Evolutionary conservation across 805 yeast species (phyloP).

Genomic region (Metschnikowia koreensis): DNA sequence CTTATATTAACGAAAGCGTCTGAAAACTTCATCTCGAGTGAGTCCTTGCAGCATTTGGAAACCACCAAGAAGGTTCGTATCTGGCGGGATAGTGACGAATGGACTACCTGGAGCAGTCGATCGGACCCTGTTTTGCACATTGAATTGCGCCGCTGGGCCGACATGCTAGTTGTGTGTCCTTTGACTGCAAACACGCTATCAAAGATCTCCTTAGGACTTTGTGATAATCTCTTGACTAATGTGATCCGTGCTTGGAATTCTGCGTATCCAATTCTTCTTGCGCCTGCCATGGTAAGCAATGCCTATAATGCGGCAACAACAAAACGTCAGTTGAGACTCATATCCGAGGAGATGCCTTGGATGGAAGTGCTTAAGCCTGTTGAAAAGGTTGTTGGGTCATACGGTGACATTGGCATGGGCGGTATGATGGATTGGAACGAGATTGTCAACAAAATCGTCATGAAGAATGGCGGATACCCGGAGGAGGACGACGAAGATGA

Average conservation of each 20-base stretch:
- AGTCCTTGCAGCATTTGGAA: conserved; percentile 39
- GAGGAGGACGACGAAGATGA: conserved; percentile 45
- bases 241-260: conserved; percentile 96
- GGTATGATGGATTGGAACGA: conserved; percentile 99
- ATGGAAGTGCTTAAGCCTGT: conserved; percentile 91
- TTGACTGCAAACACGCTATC: conserved; percentile 89
- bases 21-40: conserved; percentile 50
- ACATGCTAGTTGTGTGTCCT: conserved; percentile 89
- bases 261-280: conserved; percentile 79
- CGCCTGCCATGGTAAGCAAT: conserved; percentile 94
- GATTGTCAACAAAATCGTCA: conserved; percentile 79
- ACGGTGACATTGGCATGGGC: conserved; percentile 99
- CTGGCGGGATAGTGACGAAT: conserved; percentile 60
- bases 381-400: conserved; percentile 87
- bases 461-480: conserved; percentile 57
- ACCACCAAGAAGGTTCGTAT: conserved; percentile 44
- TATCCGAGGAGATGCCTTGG: conserved; percentile 92
- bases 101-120: conserved; percentile 74
- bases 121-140: conserved; percentile 93
- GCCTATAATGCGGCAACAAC: conserved; percentile 89
- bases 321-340: conserved; percentile 70
- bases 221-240: conserved; percentile 88
- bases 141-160: conserved; percentile 96
- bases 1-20: conserved; percentile 53
- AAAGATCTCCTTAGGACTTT: conserved; percentile 84